phyloP scores from a whole-genome alignment of 495 filamentous ascomycete genomes.

The Ramalina intermedia region DNA sequence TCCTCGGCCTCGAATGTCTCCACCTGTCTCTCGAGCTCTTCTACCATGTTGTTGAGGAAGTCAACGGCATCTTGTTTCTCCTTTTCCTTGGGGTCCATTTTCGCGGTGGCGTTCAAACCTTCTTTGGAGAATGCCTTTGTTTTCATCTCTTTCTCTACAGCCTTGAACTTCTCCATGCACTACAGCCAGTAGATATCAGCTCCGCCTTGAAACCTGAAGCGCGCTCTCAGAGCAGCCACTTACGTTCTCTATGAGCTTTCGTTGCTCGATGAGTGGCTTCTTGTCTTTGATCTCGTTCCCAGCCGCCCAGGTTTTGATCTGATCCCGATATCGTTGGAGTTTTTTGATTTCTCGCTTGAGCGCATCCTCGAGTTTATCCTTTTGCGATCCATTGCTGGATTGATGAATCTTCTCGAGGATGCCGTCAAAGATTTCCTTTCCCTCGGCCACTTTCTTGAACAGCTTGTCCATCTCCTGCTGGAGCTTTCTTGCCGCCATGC shows the following conservation, averaged over 20 bases:
- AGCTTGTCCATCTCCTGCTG: conserved; percentile 95
- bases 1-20: conserved; percentile 84
- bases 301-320: conserved; percentile 97
- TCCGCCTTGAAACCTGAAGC: not conserved
- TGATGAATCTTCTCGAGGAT: conserved; percentile 94
- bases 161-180: conserved; percentile 99
- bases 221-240: conserved; percentile 11
- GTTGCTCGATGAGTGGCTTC: conserved; percentile 78
- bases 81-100: conserved; percentile 88
- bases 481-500: conserved; percentile 88
- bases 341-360: conserved; percentile 99
- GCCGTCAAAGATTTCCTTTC: conserved; percentile 77
- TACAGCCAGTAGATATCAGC: conserved; percentile 24
- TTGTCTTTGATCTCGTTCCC: conserved; percentile 99
- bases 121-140: conserved; percentile 99
- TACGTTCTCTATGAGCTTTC: conserved; percentile 93
- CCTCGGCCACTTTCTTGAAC: conserved; percentile 93
- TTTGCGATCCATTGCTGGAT: conserved; percentile 81
- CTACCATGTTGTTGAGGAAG: conserved; percentile 76
- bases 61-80: conserved; percentile 76
- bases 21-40: conserved; percentile 84
- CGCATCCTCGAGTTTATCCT: conserved; percentile 94
- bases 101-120: conserved; percentile 74
- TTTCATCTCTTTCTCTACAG: conserved; percentile 99
- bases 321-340: conserved; percentile 88